Evolutionary conservation across 805 yeast species (phyloP).

Genomic region (Wickerhamiella sergipiensis): DNA sequence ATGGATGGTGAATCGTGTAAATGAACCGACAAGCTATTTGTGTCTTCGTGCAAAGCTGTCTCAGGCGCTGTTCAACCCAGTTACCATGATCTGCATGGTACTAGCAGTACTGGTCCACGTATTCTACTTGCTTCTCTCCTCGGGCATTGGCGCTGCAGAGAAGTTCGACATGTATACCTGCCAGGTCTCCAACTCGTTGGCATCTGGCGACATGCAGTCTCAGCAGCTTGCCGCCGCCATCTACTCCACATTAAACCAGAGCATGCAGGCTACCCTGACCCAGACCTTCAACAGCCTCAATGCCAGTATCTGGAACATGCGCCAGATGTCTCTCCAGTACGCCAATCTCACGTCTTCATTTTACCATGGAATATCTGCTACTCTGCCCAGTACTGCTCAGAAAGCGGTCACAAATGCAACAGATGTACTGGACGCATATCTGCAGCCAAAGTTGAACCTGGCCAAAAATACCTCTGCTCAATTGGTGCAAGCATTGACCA

Average conservation of each 20-base stretch:
- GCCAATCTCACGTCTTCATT: constrained; percentile 2
- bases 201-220: constrained; percentile 2
- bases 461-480: constrained; percentile 4
- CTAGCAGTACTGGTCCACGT: constrained; percentile 9
- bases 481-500: not conserved
- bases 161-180: constrained; percentile 2
- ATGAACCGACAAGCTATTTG: constrained; percentile 12
- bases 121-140: not conserved
- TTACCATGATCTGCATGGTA: constrained; percentile 9
- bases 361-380: constrained; percentile 4
- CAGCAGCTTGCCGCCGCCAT: constrained; percentile 3
- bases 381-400: constrained; percentile 2
- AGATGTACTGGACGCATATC: constrained; percentile 4
- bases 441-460: constrained; percentile 1
- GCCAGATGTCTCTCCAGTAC: not conserved
- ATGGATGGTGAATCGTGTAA: constrained; percentile 6
- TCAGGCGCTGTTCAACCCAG: constrained; percentile 12
- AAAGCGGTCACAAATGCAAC: constrained; percentile 7
- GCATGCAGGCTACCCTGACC: not conserved
- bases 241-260: constrained; percentile 1
- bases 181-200: constrained; percentile 1
- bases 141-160: constrained; percentile 1
- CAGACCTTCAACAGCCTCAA: constrained; percentile 7
- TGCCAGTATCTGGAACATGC: constrained; percentile 10
- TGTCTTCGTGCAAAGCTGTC: constrained; percentile 12